Evolutionary conservation across 2,329 filamentous ascomycete genomes (phyloP).

Genomic region (Microdochium bolleyi): DNA sequence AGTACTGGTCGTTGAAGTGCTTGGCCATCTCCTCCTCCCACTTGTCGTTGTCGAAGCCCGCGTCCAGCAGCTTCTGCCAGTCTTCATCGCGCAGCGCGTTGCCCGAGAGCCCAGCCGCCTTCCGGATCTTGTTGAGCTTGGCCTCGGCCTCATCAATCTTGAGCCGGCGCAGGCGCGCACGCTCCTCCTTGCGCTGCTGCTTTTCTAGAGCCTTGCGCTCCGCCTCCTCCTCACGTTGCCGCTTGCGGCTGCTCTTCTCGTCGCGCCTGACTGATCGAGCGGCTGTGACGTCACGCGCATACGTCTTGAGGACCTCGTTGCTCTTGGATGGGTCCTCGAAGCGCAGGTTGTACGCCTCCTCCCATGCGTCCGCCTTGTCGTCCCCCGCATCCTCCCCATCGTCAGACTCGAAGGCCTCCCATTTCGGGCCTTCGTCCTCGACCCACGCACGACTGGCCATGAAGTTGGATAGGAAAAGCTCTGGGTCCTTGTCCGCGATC

Average conservation of each 20-base stretch:
- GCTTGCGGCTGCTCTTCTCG: slow-evolving; percentile 68
- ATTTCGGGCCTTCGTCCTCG: slow-evolving; percentile 54
- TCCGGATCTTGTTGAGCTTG: slow-evolving; percentile 81
- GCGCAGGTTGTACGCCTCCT: slow-evolving; percentile 89
- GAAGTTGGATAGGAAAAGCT: slow-evolving; percentile 91
- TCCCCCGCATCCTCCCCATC: slow-evolving; percentile 66
- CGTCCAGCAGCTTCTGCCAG: slow-evolving; percentile 78
- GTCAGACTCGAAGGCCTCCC: slow-evolving; percentile 85
- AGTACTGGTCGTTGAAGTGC: slow-evolving; percentile 86
- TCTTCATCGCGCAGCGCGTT: slow-evolving; percentile 64
- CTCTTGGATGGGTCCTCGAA: slow-evolving; percentile 88
- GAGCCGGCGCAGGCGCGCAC: slow-evolving; percentile 74
- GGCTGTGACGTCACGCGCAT: slow-evolving; percentile 77
- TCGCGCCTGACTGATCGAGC: slow-evolving; percentile 81
- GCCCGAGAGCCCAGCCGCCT: slow-evolving; percentile 73
- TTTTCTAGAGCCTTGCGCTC: slow-evolving; percentile 74
- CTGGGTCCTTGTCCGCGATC: slow-evolving; percentile 79
- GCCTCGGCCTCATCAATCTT: slow-evolving; percentile 86
- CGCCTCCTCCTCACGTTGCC: slow-evolving; percentile 69
- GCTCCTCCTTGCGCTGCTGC: slow-evolving; percentile 67
- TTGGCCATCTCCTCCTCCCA: slow-evolving; percentile 90
- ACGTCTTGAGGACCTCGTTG: slow-evolving; percentile 81
- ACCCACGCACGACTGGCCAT: slow-evolving; percentile 89
- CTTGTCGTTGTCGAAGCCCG: slow-evolving; percentile 77
- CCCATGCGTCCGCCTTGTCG: slow-evolving; percentile 73